Percentiles rank a stretch among this genome's conserved stretches.
phyloP scores from a whole-genome alignment of 116 monocot genomes.

The Phalaenopsis hybrid region DNA sequence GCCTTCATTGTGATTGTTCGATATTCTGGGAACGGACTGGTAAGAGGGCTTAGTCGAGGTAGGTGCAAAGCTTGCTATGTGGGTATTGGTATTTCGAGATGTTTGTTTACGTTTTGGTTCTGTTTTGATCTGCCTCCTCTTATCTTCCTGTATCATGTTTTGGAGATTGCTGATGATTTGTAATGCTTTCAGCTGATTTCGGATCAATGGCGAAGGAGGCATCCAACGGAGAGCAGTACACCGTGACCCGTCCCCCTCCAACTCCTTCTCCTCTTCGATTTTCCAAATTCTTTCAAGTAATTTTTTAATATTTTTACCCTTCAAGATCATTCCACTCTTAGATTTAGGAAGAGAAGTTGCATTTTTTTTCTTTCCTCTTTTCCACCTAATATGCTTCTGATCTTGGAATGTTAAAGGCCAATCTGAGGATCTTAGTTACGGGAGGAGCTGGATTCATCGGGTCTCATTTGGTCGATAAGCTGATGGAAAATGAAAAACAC shows the following conservation, averaged over 20 bases:
- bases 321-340: background rate
- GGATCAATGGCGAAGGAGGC: conserved; percentile 58
- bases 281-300: conserved; percentile 57
- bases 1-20: background rate
- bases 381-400: background rate
- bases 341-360: background rate
- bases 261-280: conserved; percentile 55
- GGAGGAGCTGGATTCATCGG: conserved; percentile 96
- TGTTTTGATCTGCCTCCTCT: background rate
- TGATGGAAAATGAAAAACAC: conserved; percentile 89
- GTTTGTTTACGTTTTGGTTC: background rate
- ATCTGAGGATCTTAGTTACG: conserved; percentile 71
- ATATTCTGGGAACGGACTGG: background rate
- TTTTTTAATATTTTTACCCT: background rate
- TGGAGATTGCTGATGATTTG: conserved; percentile 6
- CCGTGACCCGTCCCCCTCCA: conserved; percentile 36
- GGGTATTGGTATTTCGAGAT: background rate
- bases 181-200: background rate
- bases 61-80: background rate
- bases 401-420: conserved; percentile 33
- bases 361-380: background rate
- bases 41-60: background rate
- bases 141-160: background rate
- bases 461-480: conserved; percentile 79
- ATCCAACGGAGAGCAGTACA: conserved; percentile 39